These are phyloP conservation scores for Leccinum disarticulatum DNA, from an alignment of 768 basidiomycete genomes.

Conservation along the genomic window DNA sequence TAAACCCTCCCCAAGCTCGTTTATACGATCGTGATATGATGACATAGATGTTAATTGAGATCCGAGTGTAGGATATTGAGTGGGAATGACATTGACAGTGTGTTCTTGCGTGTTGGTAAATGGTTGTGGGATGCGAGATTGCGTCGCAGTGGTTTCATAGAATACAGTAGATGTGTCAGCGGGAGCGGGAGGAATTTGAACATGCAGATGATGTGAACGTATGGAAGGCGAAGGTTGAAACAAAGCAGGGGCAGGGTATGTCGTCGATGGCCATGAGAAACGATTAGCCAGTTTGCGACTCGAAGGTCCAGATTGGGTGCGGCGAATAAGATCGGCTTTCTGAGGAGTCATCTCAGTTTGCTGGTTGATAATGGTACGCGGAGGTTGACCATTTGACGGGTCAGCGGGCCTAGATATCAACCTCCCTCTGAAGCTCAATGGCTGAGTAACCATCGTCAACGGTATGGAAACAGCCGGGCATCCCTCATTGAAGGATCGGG, in stretches of 20 bases:
- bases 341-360: constrained; percentile 25
- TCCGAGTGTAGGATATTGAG: constrained; percentile 32
- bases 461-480: constrained; percentile 24
- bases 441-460: constrained; percentile 6
- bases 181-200: constrained; percentile 30
- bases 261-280: constrained; percentile 40
- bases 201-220: constrained; percentile 33
- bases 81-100: constrained; percentile 23
- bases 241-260: constrained; percentile 48
- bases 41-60: constrained; percentile 36
- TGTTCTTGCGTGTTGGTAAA: constrained; percentile 20
- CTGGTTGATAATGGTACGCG: constrained; percentile 4
- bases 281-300: constrained; percentile 36
- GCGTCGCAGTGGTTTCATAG: constrained; percentile 56
- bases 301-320: constrained; percentile 45
- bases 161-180: constrained; percentile 60
- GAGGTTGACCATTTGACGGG: constrained; percentile 3
- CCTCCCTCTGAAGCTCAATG: constrained; percentile 28
- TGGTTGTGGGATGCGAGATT: constrained; percentile 25
- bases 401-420: constrained; percentile 16
- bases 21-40: constrained; percentile 29
- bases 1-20: constrained; percentile 11
- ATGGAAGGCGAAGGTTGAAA: constrained; percentile 42
- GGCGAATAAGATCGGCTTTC: constrained; percentile 41
- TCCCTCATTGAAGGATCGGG: constrained; percentile 62